Percentiles rank a stretch among this genome's conserved stretches.
These are phyloP conservation scores for Calonectria pseudoreteaudii DNA, from an alignment of 2,329 filamentous ascomycete genomes.

Conservation along the genomic window DNA sequence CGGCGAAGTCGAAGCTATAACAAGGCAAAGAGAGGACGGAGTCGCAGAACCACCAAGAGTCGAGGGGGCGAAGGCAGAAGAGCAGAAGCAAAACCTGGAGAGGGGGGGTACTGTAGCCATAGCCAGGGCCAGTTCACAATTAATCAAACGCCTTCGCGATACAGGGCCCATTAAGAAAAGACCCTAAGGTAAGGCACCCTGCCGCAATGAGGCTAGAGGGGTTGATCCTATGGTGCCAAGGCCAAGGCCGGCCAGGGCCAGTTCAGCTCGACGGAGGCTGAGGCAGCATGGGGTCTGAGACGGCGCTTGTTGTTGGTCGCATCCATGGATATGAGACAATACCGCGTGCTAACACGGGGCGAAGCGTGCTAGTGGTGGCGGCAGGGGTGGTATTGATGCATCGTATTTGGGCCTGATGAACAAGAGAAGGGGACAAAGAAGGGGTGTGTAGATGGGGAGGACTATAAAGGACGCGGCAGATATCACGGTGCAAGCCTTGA, in stretches of 20 bases:
- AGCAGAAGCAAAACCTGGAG: not conserved
- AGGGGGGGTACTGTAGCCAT: not conserved
- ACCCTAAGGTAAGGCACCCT: not conserved
- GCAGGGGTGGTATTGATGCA: not conserved
- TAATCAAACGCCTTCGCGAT: not conserved
- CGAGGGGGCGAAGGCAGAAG: not conserved
- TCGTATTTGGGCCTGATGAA: not conserved
- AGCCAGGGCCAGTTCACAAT: not conserved
- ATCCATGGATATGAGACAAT: not conserved
- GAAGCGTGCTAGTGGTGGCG: not conserved
- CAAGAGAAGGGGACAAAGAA: not conserved
- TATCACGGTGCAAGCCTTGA: not conserved
- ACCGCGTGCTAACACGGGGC: not conserved
- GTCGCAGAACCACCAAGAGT: not conserved
- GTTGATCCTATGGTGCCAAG: conserved; percentile 3
- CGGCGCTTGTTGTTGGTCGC: not conserved
- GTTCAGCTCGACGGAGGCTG: conserved; percentile 17
- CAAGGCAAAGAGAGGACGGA: not conserved
- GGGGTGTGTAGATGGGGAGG: no score
- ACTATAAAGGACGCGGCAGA: not conserved
- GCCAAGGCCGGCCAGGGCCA: not conserved
- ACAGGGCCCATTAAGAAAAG: not conserved
- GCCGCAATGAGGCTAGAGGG: not conserved
- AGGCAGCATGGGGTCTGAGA: not conserved
- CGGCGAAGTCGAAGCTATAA: not conserved